These are phyloP conservation scores for Ploettnerulaceae sp. DNA, from an alignment of 2,329 filamentous ascomycete species.

Conservation along the genomic window DNA sequence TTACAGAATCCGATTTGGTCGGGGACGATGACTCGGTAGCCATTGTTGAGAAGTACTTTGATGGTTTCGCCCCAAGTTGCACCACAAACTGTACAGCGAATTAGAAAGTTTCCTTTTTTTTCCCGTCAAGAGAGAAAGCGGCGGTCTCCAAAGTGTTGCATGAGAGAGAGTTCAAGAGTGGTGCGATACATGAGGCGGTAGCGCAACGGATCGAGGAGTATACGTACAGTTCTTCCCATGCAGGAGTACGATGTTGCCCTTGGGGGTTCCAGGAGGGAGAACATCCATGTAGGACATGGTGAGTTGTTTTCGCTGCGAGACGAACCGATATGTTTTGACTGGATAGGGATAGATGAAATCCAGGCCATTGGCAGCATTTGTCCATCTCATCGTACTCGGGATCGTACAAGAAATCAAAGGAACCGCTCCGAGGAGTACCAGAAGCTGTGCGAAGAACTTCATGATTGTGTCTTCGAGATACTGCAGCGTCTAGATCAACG, in stretches of 20 bases:
- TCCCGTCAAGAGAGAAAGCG: too few species aligned
- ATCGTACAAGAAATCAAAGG: neutral
- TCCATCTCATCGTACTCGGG: neutral
- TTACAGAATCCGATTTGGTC: constrained; percentile 56
- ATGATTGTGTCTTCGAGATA: neutral
- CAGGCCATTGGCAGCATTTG: constrained; percentile 10
- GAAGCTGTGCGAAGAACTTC: constrained; percentile 1
- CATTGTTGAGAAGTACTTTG: constrained; percentile 37
- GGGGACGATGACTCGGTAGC: constrained; percentile 49
- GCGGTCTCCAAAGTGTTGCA: too few species aligned
- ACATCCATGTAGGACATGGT: constrained; percentile 55
- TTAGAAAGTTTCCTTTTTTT: too few species aligned
- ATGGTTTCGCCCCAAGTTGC: constrained; percentile 48
- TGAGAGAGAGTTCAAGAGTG: too few species aligned
- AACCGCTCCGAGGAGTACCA: constrained; percentile 3
- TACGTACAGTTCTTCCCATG: constrained; percentile 56
- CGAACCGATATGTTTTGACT: constrained; percentile 44
- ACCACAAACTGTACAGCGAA: too few species aligned
- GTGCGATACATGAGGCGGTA: too few species aligned
- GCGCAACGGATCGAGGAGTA: too few species aligned
- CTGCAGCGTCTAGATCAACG: neutral
- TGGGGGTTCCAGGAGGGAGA: constrained; percentile 31
- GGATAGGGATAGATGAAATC: constrained; percentile 48
- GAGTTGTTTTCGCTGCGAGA: constrained; percentile 43
- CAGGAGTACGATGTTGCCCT: constrained; percentile 41